Base-by-base conservation (phyloP, 108 stramenopile genomes). In the Pseudonitzschia multiseries region DNA sequence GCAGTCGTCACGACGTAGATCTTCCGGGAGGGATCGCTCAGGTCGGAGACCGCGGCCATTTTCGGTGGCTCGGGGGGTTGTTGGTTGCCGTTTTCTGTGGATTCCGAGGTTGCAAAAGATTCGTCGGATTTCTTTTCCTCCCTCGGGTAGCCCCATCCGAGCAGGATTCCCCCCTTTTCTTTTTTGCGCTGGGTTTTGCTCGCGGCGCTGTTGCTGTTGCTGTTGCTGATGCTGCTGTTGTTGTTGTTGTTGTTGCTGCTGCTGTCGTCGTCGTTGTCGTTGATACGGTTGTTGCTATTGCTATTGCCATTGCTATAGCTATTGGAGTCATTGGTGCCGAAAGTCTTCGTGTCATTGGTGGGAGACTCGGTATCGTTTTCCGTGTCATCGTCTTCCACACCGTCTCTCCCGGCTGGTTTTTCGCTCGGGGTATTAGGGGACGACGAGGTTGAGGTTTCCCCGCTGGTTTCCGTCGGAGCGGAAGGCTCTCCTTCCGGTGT, bases 1-100 rank as follows among this genome's bases (percentile, higher is more conserved):
- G 92, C 93, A 6, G 93, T 94, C 13, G 95, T 96, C 4, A 94
- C 90, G 1, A 96, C 85, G 74, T 77, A 85, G 60, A 94, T 91
- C 18, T 62, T 78, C 21, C 77, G 71, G 46, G 65, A 54, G 22
- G 46, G 36, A 57, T 65, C 64, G 40, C 57, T 22, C 52, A 78
- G 52, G 42, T 78, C 71, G 0, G 77, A 78, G 50, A 51, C 33
- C 2, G 68, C 27, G 8, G 68, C 57, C 29, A 69, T 76, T n/a
- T 63, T 29, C 6, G 29, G 33, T 0, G 69, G 51, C 14, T 21
- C 26, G 17, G n/a, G n/a, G n/a, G n/a, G n/a, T n/a, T n/a, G n/a
- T n/a, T n/a, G n/a, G n/a, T n/a, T n/a, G n/a, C n/a, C n/a, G n/a
- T n/a, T n/a, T n/a, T 26, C 22, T 26, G 40, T 28, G 9, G 8